These are phyloP conservation scores for Verticillium isaacii DNA, from an alignment of 2,329 filamentous ascomycete species.

Conservation along the genomic window DNA sequence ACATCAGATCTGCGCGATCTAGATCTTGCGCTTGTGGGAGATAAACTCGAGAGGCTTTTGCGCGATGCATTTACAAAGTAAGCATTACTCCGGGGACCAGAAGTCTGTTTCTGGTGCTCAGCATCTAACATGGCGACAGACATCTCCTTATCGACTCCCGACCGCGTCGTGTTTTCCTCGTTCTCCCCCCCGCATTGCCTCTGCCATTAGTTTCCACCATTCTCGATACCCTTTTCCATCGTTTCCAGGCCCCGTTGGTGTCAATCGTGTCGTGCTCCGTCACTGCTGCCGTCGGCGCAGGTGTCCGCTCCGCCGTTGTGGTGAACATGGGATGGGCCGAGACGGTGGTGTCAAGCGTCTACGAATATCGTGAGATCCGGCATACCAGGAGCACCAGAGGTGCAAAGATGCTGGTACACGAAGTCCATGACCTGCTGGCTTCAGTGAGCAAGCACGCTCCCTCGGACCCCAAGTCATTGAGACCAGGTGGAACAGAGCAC, in stretches of 20 bases:
- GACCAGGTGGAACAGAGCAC: neutral
- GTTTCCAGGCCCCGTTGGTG: slow-evolving; percentile 74
- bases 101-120: neutral
- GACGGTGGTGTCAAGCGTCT: slow-evolving; percentile 78
- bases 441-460: slow-evolving; percentile 21
- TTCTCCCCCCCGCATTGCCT: slow-evolving; percentile 73
- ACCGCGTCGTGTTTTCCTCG: slow-evolving; percentile 67
- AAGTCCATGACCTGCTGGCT: slow-evolving; percentile 62
- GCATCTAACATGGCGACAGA: slow-evolving; percentile 27
- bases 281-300: slow-evolving; percentile 71
- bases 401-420: slow-evolving; percentile 65
- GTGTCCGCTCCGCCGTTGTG: slow-evolving; percentile 78
- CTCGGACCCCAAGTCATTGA: neutral
- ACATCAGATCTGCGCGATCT: slow-evolving; percentile 65
- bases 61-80: slow-evolving; percentile 79
- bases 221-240: slow-evolving; percentile 73
- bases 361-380: slow-evolving; percentile 81
- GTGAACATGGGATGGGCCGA: slow-evolving; percentile 93
- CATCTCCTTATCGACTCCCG: slow-evolving; percentile 69
- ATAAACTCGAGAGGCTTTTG: slow-evolving; percentile 80
- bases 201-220: slow-evolving; percentile 71
- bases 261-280: slow-evolving; percentile 75
- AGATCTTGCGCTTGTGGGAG: slow-evolving; percentile 75
- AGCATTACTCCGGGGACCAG: neutral
- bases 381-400: slow-evolving; percentile 68